Base-by-base conservation (phyloP, 805 yeast species). In the Candida coleopterorum region DNA sequence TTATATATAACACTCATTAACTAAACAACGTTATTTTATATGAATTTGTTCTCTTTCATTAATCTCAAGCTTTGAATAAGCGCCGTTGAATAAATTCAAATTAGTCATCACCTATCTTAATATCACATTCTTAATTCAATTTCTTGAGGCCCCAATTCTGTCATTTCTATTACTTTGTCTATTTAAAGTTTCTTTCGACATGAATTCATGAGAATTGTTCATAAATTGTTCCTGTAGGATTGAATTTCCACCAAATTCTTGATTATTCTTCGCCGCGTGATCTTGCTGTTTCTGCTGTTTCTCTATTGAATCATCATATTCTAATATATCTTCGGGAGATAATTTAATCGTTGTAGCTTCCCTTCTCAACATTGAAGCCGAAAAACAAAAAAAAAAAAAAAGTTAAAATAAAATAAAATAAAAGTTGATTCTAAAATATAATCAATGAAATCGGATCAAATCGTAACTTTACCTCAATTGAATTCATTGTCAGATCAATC, bases 271-370 rank as follows among this genome's bases (percentile, higher is more conserved):
- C 24, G 39, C 42, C 21, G 37, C 23, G 25, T 22, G 21, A 17
- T 40, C 32, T 29, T 22, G 25, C 31, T 42, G 40, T 24, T 29
- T 32, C 11, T 32, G 15, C 26, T 39, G 11, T 15, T 24, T 34
- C 33, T 32, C 28, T 29, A 32, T 18, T 31, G 39, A 47, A 34
- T 71, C 73, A 38, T 73, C 78, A 41, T 68, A 72, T 35, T 66
- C 73, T 42, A 62, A 53, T 14, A 83, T 72, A 46, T 83, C 93
- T 44, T 81, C 87, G 0, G 85, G 83, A 0, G 80, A 74, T 32
- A 83, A 65, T 39, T 72, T 71, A 37, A 83, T 75, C 2, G 78
- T 69, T 0, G 90, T 82, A 4, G 89, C 83, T 12, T 77, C 81
- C 54, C 88, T 68, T 59, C 89, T 70, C 29, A 83, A 61, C 90